phyloP scores from a whole-genome alignment of 768 basidiomycete species.

The Rhodotorula graminis region DNA sequence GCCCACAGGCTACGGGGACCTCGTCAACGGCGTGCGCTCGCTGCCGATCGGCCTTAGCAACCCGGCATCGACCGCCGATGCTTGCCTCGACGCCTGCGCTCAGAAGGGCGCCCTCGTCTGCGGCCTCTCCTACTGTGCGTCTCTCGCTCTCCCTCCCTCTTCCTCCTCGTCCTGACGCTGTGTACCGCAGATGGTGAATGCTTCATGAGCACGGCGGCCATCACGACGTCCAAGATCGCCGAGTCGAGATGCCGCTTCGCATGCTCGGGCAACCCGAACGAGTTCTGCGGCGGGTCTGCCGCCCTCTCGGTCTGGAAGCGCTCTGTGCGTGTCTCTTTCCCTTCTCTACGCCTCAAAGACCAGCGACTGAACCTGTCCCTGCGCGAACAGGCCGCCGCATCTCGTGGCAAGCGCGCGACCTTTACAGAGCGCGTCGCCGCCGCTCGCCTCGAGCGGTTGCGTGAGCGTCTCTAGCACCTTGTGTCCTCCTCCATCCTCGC shows the following conservation, averaged over 20 bases:
- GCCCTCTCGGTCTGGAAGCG: conserved; percentile 7
- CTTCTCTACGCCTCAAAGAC: not conserved
- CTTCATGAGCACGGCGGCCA: conserved; percentile 7
- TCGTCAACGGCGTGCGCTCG: conserved; percentile 14
- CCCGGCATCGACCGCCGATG: conserved; percentile 18
- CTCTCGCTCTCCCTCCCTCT: too few relatives aligned
- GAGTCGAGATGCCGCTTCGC: conserved; percentile 11
- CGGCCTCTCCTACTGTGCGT: not conserved
- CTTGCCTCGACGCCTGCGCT: conserved; percentile 6
- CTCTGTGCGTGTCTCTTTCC: not conserved
- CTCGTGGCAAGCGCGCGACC: too few relatives aligned
- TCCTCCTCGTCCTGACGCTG: not conserved
- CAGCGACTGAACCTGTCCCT: too few relatives aligned
- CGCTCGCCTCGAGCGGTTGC: not conserved
- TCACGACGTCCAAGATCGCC: not conserved
- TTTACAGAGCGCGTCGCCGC: not conserved
- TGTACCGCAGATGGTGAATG: conserved; percentile 1
- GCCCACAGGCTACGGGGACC: conserved; percentile 9
- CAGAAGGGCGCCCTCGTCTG: not conserved
- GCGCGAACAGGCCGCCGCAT: not conserved
- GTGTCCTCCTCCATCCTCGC: too few relatives aligned
- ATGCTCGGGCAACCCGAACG: conserved; percentile 14
- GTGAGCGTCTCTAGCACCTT: too few relatives aligned
- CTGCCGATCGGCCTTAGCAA: not conserved
- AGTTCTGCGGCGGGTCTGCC: conserved; percentile 17